Conservation (phyloP, 2,329 filamentous ascomycete genomes). For the Plectosphaerella sp. region DNA sequence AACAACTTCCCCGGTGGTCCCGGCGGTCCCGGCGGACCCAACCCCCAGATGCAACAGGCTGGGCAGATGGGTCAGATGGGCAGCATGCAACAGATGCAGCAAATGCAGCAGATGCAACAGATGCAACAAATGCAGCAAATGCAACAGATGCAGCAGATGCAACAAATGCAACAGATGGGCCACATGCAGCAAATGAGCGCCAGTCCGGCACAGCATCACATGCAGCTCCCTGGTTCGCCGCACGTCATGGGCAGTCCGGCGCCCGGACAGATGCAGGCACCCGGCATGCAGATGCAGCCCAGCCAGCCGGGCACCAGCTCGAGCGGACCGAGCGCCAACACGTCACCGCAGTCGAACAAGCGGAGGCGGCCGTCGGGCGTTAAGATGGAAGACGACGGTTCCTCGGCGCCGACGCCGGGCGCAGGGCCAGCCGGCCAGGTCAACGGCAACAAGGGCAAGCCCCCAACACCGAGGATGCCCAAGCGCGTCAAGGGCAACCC, state of each 20-base stretch:
- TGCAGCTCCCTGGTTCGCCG: conserved; percentile 59
- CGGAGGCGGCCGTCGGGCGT: conserved; percentile 52
- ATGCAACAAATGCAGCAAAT: too few relatives aligned
- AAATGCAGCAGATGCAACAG: too few relatives aligned
- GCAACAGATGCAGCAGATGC: too few relatives aligned
- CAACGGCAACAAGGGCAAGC: conserved; percentile 50
- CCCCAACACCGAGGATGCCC: conserved; percentile 51
- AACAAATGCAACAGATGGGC: too few relatives aligned
- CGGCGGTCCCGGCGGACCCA: not conserved
- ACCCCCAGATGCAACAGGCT: not conserved
- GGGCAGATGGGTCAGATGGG: not conserved
- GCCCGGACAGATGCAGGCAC: conserved; percentile 58
- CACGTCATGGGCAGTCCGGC: conserved; percentile 56
- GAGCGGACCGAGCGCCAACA: conserved; percentile 63
- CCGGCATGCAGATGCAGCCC: conserved; percentile 62
- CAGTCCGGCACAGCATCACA: conserved; percentile 56
- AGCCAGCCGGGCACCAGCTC: conserved; percentile 66
- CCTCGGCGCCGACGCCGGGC: conserved; percentile 44
- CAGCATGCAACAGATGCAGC: too few relatives aligned
- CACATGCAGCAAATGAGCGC: conserved; percentile 37
- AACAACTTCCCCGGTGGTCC: conserved; percentile 40
- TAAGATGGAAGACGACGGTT: conserved; percentile 51
- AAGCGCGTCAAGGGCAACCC: conserved; percentile 49
- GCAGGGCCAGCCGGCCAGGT: conserved; percentile 36
- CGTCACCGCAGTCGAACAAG: conserved; percentile 58